Percentiles rank a stretch among this genome's conserved stretches.
phyloP scores from a whole-genome alignment of 2,329 filamentous ascomycete species.

The Cercospora sp. region DNA sequence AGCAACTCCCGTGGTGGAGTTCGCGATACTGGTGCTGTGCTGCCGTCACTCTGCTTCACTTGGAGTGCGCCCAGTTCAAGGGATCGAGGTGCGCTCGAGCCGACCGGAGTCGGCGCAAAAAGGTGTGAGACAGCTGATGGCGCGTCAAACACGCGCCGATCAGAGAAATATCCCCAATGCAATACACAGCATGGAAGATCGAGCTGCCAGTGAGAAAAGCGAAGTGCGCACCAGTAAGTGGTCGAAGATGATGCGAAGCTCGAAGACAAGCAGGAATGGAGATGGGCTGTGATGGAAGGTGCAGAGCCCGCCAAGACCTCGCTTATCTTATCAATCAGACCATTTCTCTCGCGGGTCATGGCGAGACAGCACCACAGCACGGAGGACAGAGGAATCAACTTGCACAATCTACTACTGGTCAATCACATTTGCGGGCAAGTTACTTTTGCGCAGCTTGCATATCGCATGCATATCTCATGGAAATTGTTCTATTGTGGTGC shows the following conservation, averaged over 20 bases:
- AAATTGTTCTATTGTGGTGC: neutral
- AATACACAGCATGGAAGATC: neutral
- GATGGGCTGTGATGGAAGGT: neutral
- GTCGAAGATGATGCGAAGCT: neutral
- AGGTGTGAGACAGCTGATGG: constrained; percentile 2
- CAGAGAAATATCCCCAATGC: neutral
- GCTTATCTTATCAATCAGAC: constrained; percentile 1
- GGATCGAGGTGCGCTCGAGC: constrained; percentile 6
- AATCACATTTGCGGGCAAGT: neutral
- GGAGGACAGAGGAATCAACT: neutral
- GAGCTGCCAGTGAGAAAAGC: neutral
- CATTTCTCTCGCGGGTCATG: neutral
- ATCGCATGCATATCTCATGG: neutral
- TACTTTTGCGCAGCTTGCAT: neutral
- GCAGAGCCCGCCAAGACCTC: neutral
- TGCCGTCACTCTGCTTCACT: neutral
- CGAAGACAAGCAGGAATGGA: neutral
- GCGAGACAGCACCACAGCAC: neutral
- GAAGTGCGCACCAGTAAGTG: neutral
- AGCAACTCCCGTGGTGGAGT: constrained; percentile 16
- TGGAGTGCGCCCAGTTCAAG: constrained; percentile 2
- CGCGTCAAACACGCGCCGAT: neutral
- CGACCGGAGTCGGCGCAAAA: constrained; percentile 1
- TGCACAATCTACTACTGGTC: neutral
- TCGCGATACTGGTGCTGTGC: constrained; percentile 11